These are phyloP conservation scores for Candida koratica DNA, from an alignment of 805 yeast genomes.

Conservation along the genomic window DNA sequence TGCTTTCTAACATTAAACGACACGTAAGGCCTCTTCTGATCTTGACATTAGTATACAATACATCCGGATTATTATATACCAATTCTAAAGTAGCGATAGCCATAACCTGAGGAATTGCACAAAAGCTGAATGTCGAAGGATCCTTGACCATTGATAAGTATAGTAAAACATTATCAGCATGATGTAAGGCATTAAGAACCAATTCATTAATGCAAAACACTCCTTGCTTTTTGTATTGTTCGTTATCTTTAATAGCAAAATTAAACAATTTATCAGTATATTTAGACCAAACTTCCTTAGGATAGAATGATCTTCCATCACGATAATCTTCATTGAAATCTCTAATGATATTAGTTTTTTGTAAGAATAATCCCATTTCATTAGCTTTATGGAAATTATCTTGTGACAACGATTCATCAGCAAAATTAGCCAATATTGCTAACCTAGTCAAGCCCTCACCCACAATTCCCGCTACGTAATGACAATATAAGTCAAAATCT, in stretches of 20 bases:
- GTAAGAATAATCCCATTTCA: constrained; percentile 93
- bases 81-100: constrained; percentile 91
- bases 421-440: constrained; percentile 71
- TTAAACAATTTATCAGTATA: constrained; percentile 64
- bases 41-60: constrained; percentile 72
- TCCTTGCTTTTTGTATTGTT: constrained; percentile 52
- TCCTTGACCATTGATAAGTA: constrained; percentile 77
- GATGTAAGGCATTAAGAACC: constrained; percentile 72
- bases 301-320: constrained; percentile 96
- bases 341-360: constrained; percentile 92
- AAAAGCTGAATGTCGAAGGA: constrained; percentile 80
- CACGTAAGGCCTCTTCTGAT: constrained; percentile 88
- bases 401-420: constrained; percentile 45
- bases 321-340: constrained; percentile 89
- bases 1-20: constrained; percentile 64
- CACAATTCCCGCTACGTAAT: constrained; percentile 95
- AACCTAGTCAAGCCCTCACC: constrained; percentile 92
- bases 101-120: constrained; percentile 99
- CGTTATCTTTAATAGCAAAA: constrained; percentile 37
- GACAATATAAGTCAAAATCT: constrained; percentile 90
- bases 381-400: constrained; percentile 59
- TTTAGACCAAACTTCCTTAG: constrained; percentile 85
- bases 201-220: constrained; percentile 76
- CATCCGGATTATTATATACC: constrained; percentile 74
- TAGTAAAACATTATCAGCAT: constrained; percentile 69